phyloP scores from a whole-genome alignment of 208 protist species.

The Kentomonas sorsogonicus region DNA sequence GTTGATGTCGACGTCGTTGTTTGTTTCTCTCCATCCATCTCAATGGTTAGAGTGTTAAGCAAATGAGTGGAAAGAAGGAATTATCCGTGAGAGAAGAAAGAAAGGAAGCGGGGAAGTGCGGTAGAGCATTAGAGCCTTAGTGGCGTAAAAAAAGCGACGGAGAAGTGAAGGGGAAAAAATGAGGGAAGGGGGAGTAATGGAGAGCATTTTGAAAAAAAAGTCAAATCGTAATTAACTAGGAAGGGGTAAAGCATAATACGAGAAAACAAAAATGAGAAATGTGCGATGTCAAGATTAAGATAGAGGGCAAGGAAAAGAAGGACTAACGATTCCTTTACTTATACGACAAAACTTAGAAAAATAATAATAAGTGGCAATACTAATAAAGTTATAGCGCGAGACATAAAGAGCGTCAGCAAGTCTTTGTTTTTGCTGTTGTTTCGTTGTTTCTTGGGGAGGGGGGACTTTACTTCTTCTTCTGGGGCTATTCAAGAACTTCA shows the following conservation, averaged over 20 bases:
- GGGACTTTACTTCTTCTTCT: too few relatives aligned
- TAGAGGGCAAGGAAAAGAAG: background rate
- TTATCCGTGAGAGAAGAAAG: conserved; percentile 7
- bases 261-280: background rate
- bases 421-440: conserved; percentile 1
- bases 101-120: background rate
- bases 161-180: too few relatives aligned
- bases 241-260: background rate
- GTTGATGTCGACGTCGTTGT: too few relatives aligned
- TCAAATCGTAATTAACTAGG: background rate
- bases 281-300: background rate
- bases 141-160: background rate
- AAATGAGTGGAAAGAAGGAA: conserved; percentile 7
- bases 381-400: background rate
- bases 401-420: background rate
- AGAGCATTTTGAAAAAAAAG: background rate
- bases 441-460: background rate
- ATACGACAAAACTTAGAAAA: too few relatives aligned
- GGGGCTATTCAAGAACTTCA: too few relatives aligned
- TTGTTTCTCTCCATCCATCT: too few relatives aligned
- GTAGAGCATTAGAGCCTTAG: background rate
- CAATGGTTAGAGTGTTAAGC: too few relatives aligned
- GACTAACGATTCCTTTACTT: background rate
- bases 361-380: background rate
- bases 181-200: background rate